phyloP scores from a whole-genome alignment of 164 flowering plant species.

The Sedum album region DNA sequence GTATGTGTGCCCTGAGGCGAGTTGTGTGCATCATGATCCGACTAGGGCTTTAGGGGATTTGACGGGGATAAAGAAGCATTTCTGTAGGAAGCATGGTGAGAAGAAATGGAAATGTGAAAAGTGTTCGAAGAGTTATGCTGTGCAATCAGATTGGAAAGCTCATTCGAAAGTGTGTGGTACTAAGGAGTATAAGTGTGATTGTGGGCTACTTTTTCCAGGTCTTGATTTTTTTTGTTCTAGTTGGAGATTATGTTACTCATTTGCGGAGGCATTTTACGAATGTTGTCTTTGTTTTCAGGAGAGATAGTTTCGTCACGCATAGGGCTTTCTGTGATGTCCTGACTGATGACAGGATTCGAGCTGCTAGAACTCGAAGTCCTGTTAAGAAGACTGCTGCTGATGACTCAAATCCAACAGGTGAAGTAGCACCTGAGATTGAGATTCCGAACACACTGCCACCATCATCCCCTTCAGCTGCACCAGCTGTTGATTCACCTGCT shows the following conservation, averaged over 20 bases:
- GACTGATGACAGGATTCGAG: conserved; percentile 5
- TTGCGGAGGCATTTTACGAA: not conserved
- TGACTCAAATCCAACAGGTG: not conserved
- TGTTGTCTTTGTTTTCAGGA: not conserved
- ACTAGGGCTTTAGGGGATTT: conserved; percentile 10
- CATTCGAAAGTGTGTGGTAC: conserved; percentile 9
- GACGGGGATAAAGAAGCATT: conserved; percentile 10
- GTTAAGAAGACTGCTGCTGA: not conserved
- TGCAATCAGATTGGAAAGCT: conserved; percentile 11
- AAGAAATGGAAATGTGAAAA: conserved; percentile 11
- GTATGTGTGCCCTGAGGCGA: conserved; percentile 8
- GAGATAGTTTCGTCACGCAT: conserved; percentile 10
- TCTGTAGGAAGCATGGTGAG: conserved; percentile 9
- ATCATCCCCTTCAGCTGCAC: conserved; percentile 4
- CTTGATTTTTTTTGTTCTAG: not conserved
- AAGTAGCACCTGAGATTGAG: not conserved
- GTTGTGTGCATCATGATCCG: conserved; percentile 9
- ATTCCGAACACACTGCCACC: not conserved
- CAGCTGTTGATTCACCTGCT: not conserved
- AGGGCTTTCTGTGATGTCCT: conserved; percentile 11
- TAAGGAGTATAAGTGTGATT: conserved; percentile 10
- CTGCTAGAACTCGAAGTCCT: conserved; percentile 3
- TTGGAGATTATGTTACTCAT: not conserved
- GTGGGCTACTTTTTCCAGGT: conserved; percentile 9
- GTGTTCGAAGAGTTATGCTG: conserved; percentile 9